Evolutionary conservation across 2,329 filamentous ascomycete species (phyloP).

Genomic region (Exserohilum rostratum): DNA sequence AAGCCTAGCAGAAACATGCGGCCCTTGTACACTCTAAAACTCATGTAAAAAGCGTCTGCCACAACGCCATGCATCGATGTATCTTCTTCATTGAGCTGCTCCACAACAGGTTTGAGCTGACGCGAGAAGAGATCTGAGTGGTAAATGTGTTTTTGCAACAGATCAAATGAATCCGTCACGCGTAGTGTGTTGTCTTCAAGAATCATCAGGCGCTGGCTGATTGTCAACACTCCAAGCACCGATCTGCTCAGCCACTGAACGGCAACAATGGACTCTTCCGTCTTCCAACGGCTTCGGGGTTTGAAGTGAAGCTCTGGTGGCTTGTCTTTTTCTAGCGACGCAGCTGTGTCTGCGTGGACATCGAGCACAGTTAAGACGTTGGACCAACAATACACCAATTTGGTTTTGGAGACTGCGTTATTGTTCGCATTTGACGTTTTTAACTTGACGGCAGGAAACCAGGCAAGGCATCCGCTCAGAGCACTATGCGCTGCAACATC

Average conservation of each 20-base stretch:
- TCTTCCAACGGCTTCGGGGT: slow-evolving; percentile 85
- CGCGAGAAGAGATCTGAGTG: slow-evolving; percentile 88
- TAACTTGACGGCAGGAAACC: slow-evolving; percentile 95
- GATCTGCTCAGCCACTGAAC: slow-evolving; percentile 97
- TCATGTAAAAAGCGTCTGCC: slow-evolving; percentile 98
- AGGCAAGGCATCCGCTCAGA: slow-evolving; percentile 91
- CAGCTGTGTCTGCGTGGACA: slow-evolving; percentile 66
- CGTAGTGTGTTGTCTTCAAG: slow-evolving; percentile 84
- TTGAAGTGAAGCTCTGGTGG: slow-evolving; percentile 79
- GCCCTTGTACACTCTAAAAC: slow-evolving; percentile 93
- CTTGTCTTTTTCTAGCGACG: slow-evolving; percentile 71
- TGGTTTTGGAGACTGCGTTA: slow-evolving; percentile 76
- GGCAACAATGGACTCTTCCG: slow-evolving; percentile 92
- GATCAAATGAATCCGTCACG: slow-evolving; percentile 92
- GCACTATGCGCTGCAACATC: slow-evolving; percentile 88
- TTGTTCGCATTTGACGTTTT: slow-evolving; percentile 73
- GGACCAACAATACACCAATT: slow-evolving; percentile 97
- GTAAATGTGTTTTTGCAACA: slow-evolving; percentile 90
- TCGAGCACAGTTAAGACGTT: slow-evolving; percentile 95
- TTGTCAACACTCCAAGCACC: slow-evolving; percentile 87
- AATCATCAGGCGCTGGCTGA: slow-evolving; percentile 90
- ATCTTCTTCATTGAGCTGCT: slow-evolving; percentile 86
- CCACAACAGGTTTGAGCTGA: slow-evolving; percentile 83
- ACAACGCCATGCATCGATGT: slow-evolving; percentile 92
- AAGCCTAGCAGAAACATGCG: slow-evolving; percentile 91